Evolutionary conservation across 2,329 filamentous ascomycete genomes (phyloP).

Genomic region (Penicillium corylophilum): DNA sequence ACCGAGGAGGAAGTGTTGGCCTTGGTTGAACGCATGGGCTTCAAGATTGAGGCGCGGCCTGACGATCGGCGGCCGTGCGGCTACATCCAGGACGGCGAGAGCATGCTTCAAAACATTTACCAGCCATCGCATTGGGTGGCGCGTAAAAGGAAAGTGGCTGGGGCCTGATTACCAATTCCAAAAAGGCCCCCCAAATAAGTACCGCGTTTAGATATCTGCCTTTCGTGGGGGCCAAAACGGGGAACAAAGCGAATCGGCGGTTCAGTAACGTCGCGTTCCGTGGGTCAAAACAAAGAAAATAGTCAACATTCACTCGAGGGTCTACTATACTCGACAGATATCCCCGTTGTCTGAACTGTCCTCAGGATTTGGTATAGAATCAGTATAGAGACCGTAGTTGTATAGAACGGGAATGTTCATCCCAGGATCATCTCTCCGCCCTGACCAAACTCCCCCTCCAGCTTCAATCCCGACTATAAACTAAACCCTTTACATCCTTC

Average conservation of each 20-base stretch:
- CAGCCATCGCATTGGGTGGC: slow-evolving; percentile 81
- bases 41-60: slow-evolving; percentile 66
- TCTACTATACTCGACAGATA: background rate
- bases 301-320: background rate
- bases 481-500: background rate
- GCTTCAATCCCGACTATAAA: slow-evolving; percentile 2
- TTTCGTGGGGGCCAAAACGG: slow-evolving; percentile 1
- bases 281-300: background rate
- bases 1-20: slow-evolving; percentile 82
- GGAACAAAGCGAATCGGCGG: background rate
- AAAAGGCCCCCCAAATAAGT: background rate
- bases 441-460: slow-evolving; percentile 8
- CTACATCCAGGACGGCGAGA: slow-evolving; percentile 81
- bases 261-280: background rate
- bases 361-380: too few species aligned
- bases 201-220: too few species aligned
- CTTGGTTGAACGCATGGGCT: slow-evolving; percentile 73
- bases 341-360: too few species aligned
- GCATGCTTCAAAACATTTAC: slow-evolving; percentile 85
- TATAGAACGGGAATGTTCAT: background rate
- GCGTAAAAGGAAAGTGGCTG: slow-evolving; percentile 54
- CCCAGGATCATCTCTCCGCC: slow-evolving; percentile 5
- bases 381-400: background rate
- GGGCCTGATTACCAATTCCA: background rate
- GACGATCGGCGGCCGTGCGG: slow-evolving; percentile 60